Conservation (phyloP, 2,329 filamentous ascomycete genomes). For the Pseudogymnoascus sp. region DNA sequence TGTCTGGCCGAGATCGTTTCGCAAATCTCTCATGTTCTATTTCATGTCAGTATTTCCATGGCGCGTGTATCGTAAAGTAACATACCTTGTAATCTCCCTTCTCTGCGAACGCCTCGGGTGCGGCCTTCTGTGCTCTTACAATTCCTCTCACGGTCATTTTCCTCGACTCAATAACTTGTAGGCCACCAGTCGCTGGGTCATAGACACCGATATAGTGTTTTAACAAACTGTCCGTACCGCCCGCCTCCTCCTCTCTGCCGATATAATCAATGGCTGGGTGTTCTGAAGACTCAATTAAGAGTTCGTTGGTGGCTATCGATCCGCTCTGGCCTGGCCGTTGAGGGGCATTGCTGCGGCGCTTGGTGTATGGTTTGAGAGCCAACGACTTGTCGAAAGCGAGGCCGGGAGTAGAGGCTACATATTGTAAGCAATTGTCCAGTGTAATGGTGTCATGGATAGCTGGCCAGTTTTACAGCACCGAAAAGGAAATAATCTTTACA, state of each 20-base stretch:
- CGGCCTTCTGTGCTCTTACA: constrained; percentile 48
- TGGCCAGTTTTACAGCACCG: neutral
- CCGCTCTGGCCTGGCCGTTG: constrained; percentile 20
- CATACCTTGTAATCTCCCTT: constrained; percentile 29
- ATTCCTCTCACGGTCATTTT: constrained; percentile 55
- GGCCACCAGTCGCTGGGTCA: constrained; percentile 50
- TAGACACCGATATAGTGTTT: constrained; percentile 61
- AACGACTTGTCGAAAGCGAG: constrained; percentile 28
- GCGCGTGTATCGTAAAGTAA: neutral
- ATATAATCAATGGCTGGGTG: constrained; percentile 55
- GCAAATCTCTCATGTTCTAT: constrained; percentile 53
- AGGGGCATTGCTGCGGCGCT: constrained; percentile 22
- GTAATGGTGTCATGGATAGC: neutral
- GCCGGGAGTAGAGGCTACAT: constrained; percentile 29
- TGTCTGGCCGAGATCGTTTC: constrained; percentile 63
- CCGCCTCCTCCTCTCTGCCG: constrained; percentile 44
- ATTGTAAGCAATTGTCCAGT: constrained; percentile 7
- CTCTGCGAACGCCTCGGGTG: constrained; percentile 39
- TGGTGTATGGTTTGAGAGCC: constrained; percentile 27
- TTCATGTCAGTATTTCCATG: constrained; percentile 14
- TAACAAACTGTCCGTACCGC: constrained; percentile 37
- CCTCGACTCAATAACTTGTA: constrained; percentile 56
- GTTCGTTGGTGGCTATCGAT: constrained; percentile 34
- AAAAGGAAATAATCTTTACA: constrained; percentile 14
- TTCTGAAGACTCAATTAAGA: constrained; percentile 50